Evolutionary conservation across 129 eudicot species (phyloP), one percentile per base, ranked within the genome.

Genomic region (Escallonia rubra): DNA sequence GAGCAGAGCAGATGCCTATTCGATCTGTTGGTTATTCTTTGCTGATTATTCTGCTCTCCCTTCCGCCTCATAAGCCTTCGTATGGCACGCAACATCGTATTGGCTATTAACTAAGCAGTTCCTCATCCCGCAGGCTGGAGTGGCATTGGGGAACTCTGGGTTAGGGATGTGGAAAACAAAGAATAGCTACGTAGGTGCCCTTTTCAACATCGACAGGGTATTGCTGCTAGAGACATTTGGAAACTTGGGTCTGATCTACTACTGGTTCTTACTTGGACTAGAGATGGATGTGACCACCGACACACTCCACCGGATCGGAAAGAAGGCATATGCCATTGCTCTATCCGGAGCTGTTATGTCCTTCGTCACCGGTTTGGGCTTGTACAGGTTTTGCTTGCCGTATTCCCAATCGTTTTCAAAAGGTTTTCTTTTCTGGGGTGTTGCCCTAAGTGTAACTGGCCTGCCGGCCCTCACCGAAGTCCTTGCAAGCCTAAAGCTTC

Each of bases 221-320:
- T 57, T 74, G 59, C 47, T 44, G 5, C 7, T 77, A 39, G 73
- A 71, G 52, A 65, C 77, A 10, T 9, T 77, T n/a, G 77, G 58
- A 53, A 71, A 77, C 44, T 14, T 71, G 7, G 82, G 82, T 3
- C 73, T 77, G 6, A 23, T 65, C 5, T 77, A 77, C 59, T 13
- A 49, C 12, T 43, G 65, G 34, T 77, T 77, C 63, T 46, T 77
- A n/a, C n/a, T 58, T 34, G 82, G 73, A 3, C 11, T 77, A 46
- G 77, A 77, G 41, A 49, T 60, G 55, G 73, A 77, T 23, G 4
- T 66, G 7, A 77, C 59, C 40, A 43, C 1, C 34, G 34, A 23
- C 34, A 23, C 74, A 10, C 5, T 72, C 8, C 16, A 66, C 1
- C 68, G 64, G 7, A 42, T 48, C 4, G 57, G 57, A 43, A 59